Evolutionary conservation across 345 rosid genomes (phyloP).

Genomic region (Hypericum perforatum): DNA sequence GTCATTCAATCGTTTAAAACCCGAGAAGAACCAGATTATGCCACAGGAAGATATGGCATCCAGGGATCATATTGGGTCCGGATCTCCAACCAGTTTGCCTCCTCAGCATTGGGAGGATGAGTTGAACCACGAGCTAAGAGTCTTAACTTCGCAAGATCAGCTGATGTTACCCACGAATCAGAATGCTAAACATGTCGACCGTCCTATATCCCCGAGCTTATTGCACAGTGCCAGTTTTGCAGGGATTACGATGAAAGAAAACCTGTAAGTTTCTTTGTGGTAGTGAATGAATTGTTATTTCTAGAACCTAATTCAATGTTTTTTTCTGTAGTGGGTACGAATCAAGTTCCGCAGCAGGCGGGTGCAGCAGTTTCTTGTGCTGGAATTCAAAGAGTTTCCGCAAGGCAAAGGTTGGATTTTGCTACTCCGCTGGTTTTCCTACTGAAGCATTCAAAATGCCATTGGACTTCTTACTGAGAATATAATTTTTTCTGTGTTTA

Average conservation of each 20-base stretch:
- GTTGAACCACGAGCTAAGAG: slow-evolving; percentile 53
- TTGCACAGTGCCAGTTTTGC: slow-evolving; percentile 50
- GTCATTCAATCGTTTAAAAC: slow-evolving; percentile 45
- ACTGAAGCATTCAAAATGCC: neutral
- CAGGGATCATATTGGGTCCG: slow-evolving; percentile 39
- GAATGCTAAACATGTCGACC: slow-evolving; percentile 34
- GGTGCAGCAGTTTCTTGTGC: slow-evolving; percentile 75
- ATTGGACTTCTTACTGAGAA: neutral
- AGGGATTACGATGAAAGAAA: slow-evolving; percentile 54
- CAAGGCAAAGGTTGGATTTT: slow-evolving; percentile 46
- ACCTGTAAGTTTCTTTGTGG: slow-evolving; percentile 42
- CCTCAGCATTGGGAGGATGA: slow-evolving; percentile 73
- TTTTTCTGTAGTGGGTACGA: slow-evolving; percentile 57
- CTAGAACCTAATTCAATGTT: neutral
- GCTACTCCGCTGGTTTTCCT: neutral
- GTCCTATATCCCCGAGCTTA: slow-evolving; percentile 78
- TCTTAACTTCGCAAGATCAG: slow-evolving; percentile 46
- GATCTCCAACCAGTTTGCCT: slow-evolving; percentile 35
- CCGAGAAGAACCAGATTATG: slow-evolving; percentile 82
- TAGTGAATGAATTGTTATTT: too few species aligned
- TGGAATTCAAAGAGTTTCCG: slow-evolving; percentile 55
- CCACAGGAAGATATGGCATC: slow-evolving; percentile 60
- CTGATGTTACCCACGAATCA: slow-evolving; percentile 46
- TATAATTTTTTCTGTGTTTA: neutral
- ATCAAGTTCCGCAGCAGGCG: slow-evolving; percentile 64